phyloP scores from a whole-genome alignment of 2,329 filamentous ascomycete genomes.

The Byssothecium circinans region DNA sequence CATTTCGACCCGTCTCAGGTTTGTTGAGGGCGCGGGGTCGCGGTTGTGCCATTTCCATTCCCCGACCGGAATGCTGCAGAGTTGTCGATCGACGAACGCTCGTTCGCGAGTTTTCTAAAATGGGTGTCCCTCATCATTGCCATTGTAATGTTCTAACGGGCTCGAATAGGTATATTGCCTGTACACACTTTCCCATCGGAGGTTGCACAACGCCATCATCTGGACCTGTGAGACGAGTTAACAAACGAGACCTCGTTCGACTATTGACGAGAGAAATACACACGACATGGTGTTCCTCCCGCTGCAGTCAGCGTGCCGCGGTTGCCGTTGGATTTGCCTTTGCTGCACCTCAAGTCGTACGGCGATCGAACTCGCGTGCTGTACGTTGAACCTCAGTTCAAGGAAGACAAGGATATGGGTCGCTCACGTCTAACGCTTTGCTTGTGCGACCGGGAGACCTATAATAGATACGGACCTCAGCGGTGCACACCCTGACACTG shows the following conservation, averaged over 20 bases:
- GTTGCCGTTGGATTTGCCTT: constrained; percentile 1
- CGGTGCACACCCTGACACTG: not conserved
- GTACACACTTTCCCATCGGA: too few species aligned
- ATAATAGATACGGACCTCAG: not conserved
- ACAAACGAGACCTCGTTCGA: not conserved
- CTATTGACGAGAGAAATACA: not conserved
- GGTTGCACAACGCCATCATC: too few species aligned
- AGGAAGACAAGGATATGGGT: not conserved
- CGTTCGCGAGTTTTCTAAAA: constrained; percentile 17
- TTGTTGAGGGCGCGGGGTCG: constrained; percentile 13
- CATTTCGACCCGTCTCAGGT: constrained; percentile 1
- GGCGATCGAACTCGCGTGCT: not conserved
- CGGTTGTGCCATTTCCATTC: constrained; percentile 4
- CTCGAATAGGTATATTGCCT: too few species aligned
- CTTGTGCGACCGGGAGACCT: not conserved
- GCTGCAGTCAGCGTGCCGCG: constrained; percentile 11
- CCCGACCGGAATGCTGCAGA: not conserved
- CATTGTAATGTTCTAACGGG: too few species aligned
- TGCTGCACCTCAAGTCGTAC: not conserved
- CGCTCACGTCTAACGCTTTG: not conserved
- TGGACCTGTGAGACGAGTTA: not conserved
- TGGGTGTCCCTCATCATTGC: not conserved
- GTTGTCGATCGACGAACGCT: constrained; percentile 31
- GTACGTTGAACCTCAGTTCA: not conserved
- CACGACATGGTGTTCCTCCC: not conserved